phyloP scores from a whole-genome alignment of 371 early-diverging fungal species.

The Zopfochytrium polystomum region DNA sequence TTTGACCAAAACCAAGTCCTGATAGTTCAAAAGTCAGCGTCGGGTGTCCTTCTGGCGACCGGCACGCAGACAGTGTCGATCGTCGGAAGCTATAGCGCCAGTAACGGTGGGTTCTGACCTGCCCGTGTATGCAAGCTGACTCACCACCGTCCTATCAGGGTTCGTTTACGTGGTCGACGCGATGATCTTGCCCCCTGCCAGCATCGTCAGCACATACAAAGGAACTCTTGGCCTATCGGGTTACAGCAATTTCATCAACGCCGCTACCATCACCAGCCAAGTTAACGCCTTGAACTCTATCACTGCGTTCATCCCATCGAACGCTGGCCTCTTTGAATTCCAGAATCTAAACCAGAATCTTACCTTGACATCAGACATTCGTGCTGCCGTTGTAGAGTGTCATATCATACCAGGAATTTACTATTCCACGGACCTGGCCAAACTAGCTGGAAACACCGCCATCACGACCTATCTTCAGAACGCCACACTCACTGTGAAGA shows the following conservation, averaged over 20 bases:
- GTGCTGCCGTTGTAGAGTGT: constrained; percentile 19
- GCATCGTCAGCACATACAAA: constrained; percentile 11
- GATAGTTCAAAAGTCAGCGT: not conserved
- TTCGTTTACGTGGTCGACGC: constrained; percentile 25
- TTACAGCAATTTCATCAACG: constrained; percentile 10
- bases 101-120: not conserved
- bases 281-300: constrained; percentile 14
- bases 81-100: not conserved
- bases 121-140: no score
- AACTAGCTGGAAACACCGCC: not conserved
- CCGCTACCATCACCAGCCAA: not conserved
- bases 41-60: not conserved
- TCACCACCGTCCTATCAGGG: no score
- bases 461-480: constrained; percentile 14
- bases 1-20: not conserved
- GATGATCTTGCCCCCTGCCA: constrained; percentile 23
- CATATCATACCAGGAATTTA: constrained; percentile 28
- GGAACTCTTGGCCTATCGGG: constrained; percentile 8
- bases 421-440: constrained; percentile 12
- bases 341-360: not conserved
- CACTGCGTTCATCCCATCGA: constrained; percentile 25
- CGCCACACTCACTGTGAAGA: constrained; percentile 1
- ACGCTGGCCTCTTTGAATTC: constrained; percentile 17
- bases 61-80: not conserved
- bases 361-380: not conserved